These are phyloP conservation scores for Raphanus hybrid DNA, from an alignment of 441 rosid genomes.

Conservation along the genomic window DNA sequence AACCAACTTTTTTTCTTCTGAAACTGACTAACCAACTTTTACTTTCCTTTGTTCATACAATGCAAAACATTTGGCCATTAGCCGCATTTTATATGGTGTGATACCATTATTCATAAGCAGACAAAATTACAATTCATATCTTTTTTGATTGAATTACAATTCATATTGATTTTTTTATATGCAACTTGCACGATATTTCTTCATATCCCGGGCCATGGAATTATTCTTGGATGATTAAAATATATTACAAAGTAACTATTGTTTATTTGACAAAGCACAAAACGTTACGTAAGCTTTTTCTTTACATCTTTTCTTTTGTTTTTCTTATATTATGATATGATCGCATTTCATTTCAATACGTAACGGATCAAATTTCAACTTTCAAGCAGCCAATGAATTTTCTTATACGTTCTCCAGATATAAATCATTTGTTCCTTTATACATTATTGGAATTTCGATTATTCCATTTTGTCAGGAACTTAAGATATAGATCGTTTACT, in stretches of 20 bases:
- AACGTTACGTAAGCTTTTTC: constrained; percentile 7
- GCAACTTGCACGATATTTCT: constrained; percentile 25
- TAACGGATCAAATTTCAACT: constrained; percentile 13
- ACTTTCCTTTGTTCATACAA: constrained; percentile 2
- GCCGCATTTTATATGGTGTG: background rate
- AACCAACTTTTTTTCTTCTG: background rate
- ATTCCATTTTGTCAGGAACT: background rate
- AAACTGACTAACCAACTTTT: too few relatives aligned
- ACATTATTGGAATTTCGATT: background rate
- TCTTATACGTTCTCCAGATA: background rate
- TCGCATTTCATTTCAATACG: background rate
- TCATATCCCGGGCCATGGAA: background rate
- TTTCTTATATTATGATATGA: background rate
- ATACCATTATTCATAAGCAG: background rate
- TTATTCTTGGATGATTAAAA: background rate
- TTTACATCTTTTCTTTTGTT: background rate
- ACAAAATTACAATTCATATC: background rate
- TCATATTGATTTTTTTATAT: background rate
- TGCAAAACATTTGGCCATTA: background rate
- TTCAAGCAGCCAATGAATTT: constrained; percentile 22
- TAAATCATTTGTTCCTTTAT: background rate
- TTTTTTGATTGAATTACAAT: background rate
- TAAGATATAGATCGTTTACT: background rate
- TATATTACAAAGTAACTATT: background rate
- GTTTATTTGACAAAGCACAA: background rate